Conservation (phyloP, 257 asterid species). For the Lavandula angustifolia region DNA sequence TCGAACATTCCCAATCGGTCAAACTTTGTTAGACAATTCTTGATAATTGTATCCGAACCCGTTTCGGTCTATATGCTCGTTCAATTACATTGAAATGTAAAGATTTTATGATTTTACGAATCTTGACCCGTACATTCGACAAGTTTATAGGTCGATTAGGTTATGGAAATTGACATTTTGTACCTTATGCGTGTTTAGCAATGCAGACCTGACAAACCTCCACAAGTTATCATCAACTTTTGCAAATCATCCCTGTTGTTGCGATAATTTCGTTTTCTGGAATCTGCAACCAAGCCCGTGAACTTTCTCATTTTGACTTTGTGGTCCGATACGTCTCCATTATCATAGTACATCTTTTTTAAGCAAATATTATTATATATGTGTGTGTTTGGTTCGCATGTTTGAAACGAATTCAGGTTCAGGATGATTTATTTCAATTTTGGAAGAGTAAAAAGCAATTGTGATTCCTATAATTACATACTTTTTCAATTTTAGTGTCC, state of each 20-base stretch:
- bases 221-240: neutral
- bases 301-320: constrained; percentile 14
- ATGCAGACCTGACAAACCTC: constrained; percentile 22
- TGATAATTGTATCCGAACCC: too few species aligned
- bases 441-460: too few species aligned
- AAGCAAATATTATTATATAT: too few species aligned
- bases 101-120: neutral
- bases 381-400: too few species aligned
- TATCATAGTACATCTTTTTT: neutral
- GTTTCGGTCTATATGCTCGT: too few species aligned
- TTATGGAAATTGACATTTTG: constrained; percentile 10
- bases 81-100: too few species aligned
- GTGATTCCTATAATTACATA: too few species aligned
- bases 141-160: constrained; percentile 21
- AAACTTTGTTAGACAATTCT: too few species aligned
- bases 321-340: neutral
- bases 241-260: neutral
- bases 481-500: too few species aligned
- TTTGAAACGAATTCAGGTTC: too few species aligned
- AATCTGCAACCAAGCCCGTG: neutral
- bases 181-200: constrained; percentile 14
- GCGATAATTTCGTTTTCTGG: neutral
- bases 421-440: too few species aligned
- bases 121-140: neutral
- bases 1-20: too few species aligned